Base-by-base conservation (phyloP, 306 rosid genomes). In the Begonia loranthoides region DNA sequence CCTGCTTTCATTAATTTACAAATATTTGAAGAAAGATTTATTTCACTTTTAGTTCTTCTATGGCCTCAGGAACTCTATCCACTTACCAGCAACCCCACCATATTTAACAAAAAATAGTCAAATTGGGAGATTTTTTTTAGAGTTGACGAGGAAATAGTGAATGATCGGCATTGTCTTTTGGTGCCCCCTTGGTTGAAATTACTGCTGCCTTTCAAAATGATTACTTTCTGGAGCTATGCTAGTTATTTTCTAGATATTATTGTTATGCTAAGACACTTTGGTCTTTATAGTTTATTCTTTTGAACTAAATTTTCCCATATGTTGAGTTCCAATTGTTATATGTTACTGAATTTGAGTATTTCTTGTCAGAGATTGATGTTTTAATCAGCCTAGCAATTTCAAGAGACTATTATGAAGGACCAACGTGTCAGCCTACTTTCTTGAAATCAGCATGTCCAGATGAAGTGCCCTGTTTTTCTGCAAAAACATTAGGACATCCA, bases 351-450 rank as follows among this genome's bases (percentile, higher is more conserved):
- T 62, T 45, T 58, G 71, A 63, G 63, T 58, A 40, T 19, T 62
- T 21, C 65, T 22, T 78, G 17, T 70, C 81, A 90, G 99, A 90
- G 68, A 61, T 90, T 62, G 96, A 90, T 76, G 88, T 80, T 65
- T 76, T 90, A 76, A 83, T 90, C 80, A 80, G 92, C 62, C 78
- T 90, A 56, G 92, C 88, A 28, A 78, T 90, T 70, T 82, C 86
- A 9, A 41, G 86, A 64, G 94, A 90, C 59, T 80, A 72, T 79
- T 80, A 80, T 61, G 96, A 86, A 74, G 94, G 95, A 19, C 70
- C 79, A 13, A 71, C 82, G 45, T 82, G 96, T 76, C 85, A 55
- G 61, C 94, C 99, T 46, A 57, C 43, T 55, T 76, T 90, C 49
- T 49, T 52, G 49, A 73, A 73, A 58, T 56, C 82, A 19, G 63